Evolutionary conservation across 805 yeast species (phyloP).

Genomic region (Suhomyces xylopsoci): DNA sequence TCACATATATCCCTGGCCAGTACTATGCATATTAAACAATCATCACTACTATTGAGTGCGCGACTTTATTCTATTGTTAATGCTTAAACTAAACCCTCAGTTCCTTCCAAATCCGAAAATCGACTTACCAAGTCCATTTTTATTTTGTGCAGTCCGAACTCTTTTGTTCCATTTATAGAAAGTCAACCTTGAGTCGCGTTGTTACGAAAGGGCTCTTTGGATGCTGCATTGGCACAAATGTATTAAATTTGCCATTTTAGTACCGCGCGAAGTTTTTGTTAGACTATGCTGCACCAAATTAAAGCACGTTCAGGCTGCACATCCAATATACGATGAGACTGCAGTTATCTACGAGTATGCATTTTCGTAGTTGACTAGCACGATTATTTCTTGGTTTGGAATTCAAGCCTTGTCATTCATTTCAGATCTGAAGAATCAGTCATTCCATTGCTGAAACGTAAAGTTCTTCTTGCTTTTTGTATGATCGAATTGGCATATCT

Average conservation of each 20-base stretch:
- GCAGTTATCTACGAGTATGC: not conserved
- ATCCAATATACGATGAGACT: not conserved
- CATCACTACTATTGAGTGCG: not conserved
- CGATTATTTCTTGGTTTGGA: not conserved
- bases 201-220: not conserved
- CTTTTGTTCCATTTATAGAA: not conserved
- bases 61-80: conserved; percentile 1
- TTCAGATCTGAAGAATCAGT: not conserved
- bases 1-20: not conserved
- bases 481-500: not conserved
- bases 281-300: not conserved
- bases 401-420: not conserved
- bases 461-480: not conserved
- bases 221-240: not conserved
- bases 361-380: not conserved
- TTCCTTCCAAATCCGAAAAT: not conserved
- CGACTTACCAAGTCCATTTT: not conserved
- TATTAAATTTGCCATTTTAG: not conserved
- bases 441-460: not conserved
- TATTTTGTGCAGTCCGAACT: not conserved
- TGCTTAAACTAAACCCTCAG: not conserved
- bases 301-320: not conserved
- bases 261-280: not conserved
- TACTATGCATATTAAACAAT: not conserved
- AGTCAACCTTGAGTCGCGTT: not conserved